Percentiles rank a stretch among this genome's conserved stretches.
These are phyloP conservation scores for Linnemannia elongata DNA, from an alignment of 192 early-diverging fungal species.

Conservation along the genomic window DNA sequence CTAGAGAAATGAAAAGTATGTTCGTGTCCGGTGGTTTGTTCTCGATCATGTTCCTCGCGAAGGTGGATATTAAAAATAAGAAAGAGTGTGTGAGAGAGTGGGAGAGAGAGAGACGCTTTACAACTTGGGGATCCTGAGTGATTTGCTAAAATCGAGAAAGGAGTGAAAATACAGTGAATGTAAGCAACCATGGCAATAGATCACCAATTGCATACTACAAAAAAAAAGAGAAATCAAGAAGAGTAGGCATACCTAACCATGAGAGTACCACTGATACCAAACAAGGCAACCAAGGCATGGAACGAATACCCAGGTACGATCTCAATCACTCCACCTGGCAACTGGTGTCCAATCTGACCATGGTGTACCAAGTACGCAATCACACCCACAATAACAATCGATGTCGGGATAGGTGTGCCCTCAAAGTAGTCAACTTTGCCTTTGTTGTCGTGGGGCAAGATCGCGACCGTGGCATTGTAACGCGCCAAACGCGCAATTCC, in stretches of 20 bases:
- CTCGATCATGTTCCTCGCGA: no score
- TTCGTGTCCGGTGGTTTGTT: no score
- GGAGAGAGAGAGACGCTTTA: background rate
- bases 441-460: constrained; percentile 76
- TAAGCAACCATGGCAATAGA: background rate
- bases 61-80: background rate
- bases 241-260: constrained; percentile 79
- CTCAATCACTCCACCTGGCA: constrained; percentile 71
- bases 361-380: constrained; percentile 70
- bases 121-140: constrained; percentile 52
- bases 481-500: constrained; percentile 88
- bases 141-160: constrained; percentile 30
- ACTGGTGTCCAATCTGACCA: constrained; percentile 68
- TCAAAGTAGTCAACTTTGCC: constrained; percentile 91
- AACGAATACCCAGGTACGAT: constrained; percentile 74
- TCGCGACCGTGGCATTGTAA: constrained; percentile 91
- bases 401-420: constrained; percentile 92
- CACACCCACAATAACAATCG: constrained; percentile 74
- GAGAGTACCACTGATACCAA: constrained; percentile 81
- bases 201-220: background rate
- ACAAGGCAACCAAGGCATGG: constrained; percentile 86
- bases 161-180: background rate
- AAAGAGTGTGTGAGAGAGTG: no score
- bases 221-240: background rate
- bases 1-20: no score